These are phyloP conservation scores for Paracorniculantispora psalliotae DNA, from an alignment of 2,329 filamentous ascomycete species.

Conservation along the genomic window DNA sequence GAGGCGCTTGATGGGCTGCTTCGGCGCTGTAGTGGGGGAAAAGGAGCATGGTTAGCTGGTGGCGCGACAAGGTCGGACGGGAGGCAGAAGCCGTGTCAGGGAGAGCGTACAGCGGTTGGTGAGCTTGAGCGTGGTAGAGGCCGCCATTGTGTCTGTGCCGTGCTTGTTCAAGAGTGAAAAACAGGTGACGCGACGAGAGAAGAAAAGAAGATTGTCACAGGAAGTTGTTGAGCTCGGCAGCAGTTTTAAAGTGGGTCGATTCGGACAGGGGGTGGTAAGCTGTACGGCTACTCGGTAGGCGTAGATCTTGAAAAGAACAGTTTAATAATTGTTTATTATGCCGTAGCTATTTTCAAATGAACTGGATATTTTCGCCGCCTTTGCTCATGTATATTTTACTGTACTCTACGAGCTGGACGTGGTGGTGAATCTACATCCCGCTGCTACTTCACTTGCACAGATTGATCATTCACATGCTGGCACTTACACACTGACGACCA, in stretches of 20 bases:
- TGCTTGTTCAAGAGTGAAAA: background rate
- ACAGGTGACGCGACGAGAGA: background rate
- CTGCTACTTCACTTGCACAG: conserved; percentile 7
- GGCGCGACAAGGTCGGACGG: background rate
- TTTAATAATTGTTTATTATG: too few species aligned
- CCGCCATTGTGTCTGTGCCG: conserved; percentile 23
- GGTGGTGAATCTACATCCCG: too few species aligned
- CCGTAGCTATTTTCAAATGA: too few species aligned
- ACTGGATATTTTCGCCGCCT: too few species aligned
- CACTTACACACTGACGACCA: background rate
- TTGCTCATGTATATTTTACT: too few species aligned
- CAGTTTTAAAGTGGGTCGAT: conserved; percentile 7
- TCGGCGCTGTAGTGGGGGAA: conserved; percentile 32
- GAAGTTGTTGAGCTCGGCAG: conserved; percentile 13
- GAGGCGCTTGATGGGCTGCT: conserved; percentile 50
- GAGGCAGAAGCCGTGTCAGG: background rate
- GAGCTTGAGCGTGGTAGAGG: conserved; percentile 36
- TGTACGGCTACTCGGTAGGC: too few species aligned
- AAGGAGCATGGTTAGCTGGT: background rate
- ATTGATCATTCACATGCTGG: conserved; percentile 1
- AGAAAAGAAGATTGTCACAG: background rate
- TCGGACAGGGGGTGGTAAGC: background rate
- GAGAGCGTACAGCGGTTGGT: conserved; percentile 34
- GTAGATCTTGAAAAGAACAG: too few species aligned
- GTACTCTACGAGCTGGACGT: too few species aligned